Conservation (phyloP, 2,329 filamentous ascomycete species). For the Botrytis porri region DNA sequence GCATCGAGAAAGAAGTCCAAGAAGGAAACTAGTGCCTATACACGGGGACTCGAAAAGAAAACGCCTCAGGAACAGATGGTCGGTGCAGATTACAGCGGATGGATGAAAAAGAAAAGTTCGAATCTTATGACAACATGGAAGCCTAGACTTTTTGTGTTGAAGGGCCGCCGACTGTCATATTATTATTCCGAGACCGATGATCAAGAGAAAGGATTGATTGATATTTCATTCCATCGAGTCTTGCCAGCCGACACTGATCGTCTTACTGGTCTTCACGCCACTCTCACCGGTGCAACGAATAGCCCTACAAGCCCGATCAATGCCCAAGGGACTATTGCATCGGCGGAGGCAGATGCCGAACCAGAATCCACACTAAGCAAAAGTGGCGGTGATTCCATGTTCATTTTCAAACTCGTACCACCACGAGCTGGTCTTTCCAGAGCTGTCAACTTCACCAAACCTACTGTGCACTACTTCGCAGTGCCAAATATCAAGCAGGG, state of each 20-base stretch:
- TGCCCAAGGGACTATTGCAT: slow-evolving; percentile 46
- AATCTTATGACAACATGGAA: slow-evolving; percentile 98
- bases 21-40: slow-evolving; percentile 93
- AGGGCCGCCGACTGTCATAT: slow-evolving; percentile 86
- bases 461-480: slow-evolving; percentile 95
- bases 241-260: slow-evolving; percentile 89
- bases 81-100: slow-evolving; percentile 88
- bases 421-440: slow-evolving; percentile 82
- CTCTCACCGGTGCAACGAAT: slow-evolving; percentile 80
- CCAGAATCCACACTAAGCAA: slow-evolving; percentile 39
- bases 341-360: slow-evolving; percentile 43
- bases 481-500: slow-evolving; percentile 87
- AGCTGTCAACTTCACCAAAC: slow-evolving; percentile 96
- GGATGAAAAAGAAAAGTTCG: slow-evolving; percentile 99
- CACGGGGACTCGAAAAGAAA: slow-evolving; percentile 78
- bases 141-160: slow-evolving; percentile 89
- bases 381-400: slow-evolving; percentile 64
- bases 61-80: slow-evolving; percentile 78
- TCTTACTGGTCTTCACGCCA: slow-evolving; percentile 85
- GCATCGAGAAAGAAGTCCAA: slow-evolving; percentile 70
- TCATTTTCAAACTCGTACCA: slow-evolving; percentile 97
- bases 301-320: slow-evolving; percentile 52
- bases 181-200: slow-evolving; percentile 93
- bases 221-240: slow-evolving; percentile 97
- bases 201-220: slow-evolving; percentile 92